Evolutionary conservation across 2,329 filamentous ascomycete genomes (phyloP).

Genomic region (Exophiala spinifera): DNA sequence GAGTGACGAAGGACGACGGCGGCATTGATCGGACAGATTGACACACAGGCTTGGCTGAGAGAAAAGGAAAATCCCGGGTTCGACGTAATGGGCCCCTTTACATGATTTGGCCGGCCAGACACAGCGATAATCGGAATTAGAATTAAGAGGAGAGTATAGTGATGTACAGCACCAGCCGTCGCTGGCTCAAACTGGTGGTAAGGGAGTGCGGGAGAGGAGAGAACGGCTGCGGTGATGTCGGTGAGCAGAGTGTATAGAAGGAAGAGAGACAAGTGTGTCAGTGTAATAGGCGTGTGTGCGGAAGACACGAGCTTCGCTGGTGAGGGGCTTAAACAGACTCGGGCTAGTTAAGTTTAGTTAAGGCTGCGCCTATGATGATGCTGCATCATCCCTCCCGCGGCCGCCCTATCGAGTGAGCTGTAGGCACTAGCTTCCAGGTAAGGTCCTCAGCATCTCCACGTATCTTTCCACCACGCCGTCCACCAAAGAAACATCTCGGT

Average conservation of each 20-base stretch:
- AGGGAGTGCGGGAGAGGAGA: slow-evolving; percentile 1
- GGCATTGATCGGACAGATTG: slow-evolving; percentile 26
- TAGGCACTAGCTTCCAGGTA: neutral
- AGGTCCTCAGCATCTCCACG: neutral
- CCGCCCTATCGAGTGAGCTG: no score
- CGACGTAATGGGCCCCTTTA: slow-evolving; percentile 21
- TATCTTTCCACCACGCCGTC: neutral
- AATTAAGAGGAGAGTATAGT: slow-evolving; percentile 5
- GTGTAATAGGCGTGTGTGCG: neutral
- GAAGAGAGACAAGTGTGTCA: neutral
- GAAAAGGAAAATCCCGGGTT: slow-evolving; percentile 20
- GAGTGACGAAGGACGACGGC: slow-evolving; percentile 23
- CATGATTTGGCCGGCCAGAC: slow-evolving; percentile 18
- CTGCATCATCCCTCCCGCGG: neutral
- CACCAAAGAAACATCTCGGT: neutral
- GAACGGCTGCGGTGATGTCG: slow-evolving; percentile 1
- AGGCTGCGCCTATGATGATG: no score
- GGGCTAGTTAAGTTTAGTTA: neutral
- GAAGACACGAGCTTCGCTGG: neutral
- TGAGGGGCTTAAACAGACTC: neutral
- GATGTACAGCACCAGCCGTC: slow-evolving; percentile 5
- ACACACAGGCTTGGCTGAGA: slow-evolving; percentile 25
- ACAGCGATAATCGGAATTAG: neutral
- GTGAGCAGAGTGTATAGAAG: neutral
- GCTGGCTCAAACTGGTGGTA: neutral